Evolutionary conservation across 768 basidiomycete species (phyloP).

Genomic region (Trametopsis cervina): DNA sequence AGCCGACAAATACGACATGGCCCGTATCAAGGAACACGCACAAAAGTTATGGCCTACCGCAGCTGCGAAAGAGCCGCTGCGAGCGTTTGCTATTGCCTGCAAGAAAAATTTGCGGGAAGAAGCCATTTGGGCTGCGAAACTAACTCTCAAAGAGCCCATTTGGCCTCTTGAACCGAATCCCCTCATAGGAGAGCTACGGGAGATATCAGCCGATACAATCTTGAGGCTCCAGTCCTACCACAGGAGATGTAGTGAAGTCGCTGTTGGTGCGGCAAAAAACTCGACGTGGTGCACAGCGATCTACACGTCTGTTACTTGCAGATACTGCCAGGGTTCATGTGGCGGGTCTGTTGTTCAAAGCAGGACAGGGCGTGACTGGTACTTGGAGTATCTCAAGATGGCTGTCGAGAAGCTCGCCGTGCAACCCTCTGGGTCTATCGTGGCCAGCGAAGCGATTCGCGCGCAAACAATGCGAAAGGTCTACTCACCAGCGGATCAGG

Average conservation of each 20-base stretch:
- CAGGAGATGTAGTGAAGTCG: conserved; percentile 5
- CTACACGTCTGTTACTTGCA: background rate
- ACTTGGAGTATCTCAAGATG: background rate
- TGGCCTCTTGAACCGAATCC: conserved; percentile 13
- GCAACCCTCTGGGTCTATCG: conserved; percentile 4
- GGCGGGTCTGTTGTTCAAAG: background rate
- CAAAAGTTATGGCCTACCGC: conserved; percentile 2
- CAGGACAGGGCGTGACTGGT: conserved; percentile 7
- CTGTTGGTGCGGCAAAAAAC: background rate
- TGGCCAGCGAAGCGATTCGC: background rate
- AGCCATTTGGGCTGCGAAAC: conserved; percentile 6
- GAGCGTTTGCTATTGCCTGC: conserved; percentile 12
- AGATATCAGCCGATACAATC: conserved; percentile 8
- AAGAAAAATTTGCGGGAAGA: conserved; percentile 5
- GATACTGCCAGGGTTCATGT: conserved; percentile 1
- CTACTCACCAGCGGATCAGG: too few species aligned
- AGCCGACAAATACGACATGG: conserved; percentile 12
- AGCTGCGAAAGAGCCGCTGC: conserved; percentile 6
- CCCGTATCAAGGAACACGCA: background rate
- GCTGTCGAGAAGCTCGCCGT: background rate
- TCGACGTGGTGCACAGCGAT: background rate
- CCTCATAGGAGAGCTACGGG: conserved; percentile 7
- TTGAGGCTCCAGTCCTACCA: conserved; percentile 8
- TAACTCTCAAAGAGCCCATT: conserved; percentile 1
- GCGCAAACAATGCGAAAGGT: background rate